Percentiles rank a stretch among this genome's conserved stretches.
Conservation (phyloP, 2,329 filamentous ascomycete species). For the Penicillium decumbens region DNA sequence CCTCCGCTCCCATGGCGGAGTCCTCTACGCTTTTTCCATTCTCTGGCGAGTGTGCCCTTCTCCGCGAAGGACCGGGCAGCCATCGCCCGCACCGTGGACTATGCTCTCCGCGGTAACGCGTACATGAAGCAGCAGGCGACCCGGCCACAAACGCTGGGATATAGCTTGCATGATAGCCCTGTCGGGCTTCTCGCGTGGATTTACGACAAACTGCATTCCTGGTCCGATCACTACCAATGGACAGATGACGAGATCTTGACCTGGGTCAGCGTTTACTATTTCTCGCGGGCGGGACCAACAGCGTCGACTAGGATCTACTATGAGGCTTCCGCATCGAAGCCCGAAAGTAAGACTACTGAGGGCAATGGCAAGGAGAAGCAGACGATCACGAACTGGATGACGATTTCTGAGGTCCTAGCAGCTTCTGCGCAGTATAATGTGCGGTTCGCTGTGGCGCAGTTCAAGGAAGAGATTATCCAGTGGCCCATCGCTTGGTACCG, state of each 20-base stretch:
- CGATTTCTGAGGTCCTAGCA: conserved; percentile 25
- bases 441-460: conserved; percentile 51
- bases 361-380: conserved; percentile 23
- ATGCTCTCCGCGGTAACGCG: conserved; percentile 30
- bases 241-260: conserved; percentile 70
- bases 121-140: conserved; percentile 61
- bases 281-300: conserved; percentile 63
- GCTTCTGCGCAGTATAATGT: conserved; percentile 44
- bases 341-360: not conserved
- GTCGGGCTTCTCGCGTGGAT: conserved; percentile 71
- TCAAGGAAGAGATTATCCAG: conserved; percentile 49
- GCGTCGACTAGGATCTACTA: conserved; percentile 69
- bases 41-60: conserved; percentile 29
- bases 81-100: conserved; percentile 21
- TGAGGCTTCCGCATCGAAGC: conserved; percentile 47
- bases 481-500: conserved; percentile 50
- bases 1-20: conserved; percentile 50
- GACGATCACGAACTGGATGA: conserved; percentile 12
- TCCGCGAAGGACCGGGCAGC: conserved; percentile 23
- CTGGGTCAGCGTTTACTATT: conserved; percentile 70
- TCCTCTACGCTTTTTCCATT: conserved; percentile 50
- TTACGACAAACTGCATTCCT: conserved; percentile 73
- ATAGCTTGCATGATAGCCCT: conserved; percentile 64
- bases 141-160: conserved; percentile 68
- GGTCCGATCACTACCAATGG: conserved; percentile 69